Evolutionary conservation across 192 early-diverging fungal species (phyloP).

Genomic region (Podila epigama): DNA sequence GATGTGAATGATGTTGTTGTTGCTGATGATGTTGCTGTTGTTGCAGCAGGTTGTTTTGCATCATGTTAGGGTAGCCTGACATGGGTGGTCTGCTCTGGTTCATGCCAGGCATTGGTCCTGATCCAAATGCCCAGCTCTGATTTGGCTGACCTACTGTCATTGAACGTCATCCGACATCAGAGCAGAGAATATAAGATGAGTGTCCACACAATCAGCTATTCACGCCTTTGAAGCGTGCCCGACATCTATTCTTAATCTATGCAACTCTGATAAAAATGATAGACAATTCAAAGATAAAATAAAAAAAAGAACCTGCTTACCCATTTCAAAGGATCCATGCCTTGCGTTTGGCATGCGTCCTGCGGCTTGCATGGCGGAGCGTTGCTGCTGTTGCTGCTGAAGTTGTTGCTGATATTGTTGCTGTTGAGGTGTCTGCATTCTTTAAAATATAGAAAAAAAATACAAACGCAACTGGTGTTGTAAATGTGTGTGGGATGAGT

Average conservation of each 20-base stretch:
- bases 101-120: conserved; percentile 47
- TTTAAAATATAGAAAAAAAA: too few species aligned
- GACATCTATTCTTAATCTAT: too few species aligned
- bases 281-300: neutral
- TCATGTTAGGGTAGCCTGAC: conserved; percentile 37
- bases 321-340: conserved; percentile 48
- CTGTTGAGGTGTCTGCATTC: conserved; percentile 49
- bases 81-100: conserved; percentile 40
- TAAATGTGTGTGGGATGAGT: too few species aligned
- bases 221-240: too few species aligned
- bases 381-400: conserved; percentile 41
- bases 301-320: neutral
- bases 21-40: conserved; percentile 34
- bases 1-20: conserved; percentile 20
- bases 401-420: conserved; percentile 36
- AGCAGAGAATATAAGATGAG: too few species aligned
- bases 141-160: conserved; percentile 32
- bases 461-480: too few species aligned
- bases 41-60: conserved; percentile 30
- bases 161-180: too few species aligned
- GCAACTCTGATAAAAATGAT: neutral
- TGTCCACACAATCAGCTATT: too few species aligned
- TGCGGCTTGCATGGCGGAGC: conserved; percentile 30
- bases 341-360: conserved; percentile 45
- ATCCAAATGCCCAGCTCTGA: conserved; percentile 45